Base-by-base conservation (phyloP, 495 filamentous ascomycete species). In the Tuber microsphaerosporum region DNA sequence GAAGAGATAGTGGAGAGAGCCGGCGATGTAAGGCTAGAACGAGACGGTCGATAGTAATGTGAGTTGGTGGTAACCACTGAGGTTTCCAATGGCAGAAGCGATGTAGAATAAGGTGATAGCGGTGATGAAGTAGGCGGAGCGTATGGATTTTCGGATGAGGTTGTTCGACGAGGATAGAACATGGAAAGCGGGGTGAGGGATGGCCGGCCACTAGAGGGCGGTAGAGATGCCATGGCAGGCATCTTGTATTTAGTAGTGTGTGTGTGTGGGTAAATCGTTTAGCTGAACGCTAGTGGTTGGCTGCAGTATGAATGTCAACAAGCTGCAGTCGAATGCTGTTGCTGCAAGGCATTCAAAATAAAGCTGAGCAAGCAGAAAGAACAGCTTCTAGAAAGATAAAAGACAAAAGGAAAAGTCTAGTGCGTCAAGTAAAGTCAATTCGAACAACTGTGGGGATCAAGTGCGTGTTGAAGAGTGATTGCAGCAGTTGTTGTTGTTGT, bases 31-130 rank as follows among this genome's bases (percentile, higher is more conserved):
- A 80, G 46, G 44, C 81, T 71, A 22, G 77, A 77, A 17, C 77
- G 75, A 2, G 81, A 78, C 3, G 81, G 81, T 19, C 81, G 81
- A 26, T 82, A 82, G 72, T 82, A 82, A 71, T 82, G 81, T 31
- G 74, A 75, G 31, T 68, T 69, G 0, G 81, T 69, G 42, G 73
- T 72, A 34, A 71, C 43, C 17, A 75, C 48, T 31, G 56, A 65
- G 10, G 56, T 26, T 65, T 65, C 26, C 56, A 31, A 31, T 68
- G 68, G 61, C 17, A 74, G 78, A 39, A 73, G 65, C 16, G 75
- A 76, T 37, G 80, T 71, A 56, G 76, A 71, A 56, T 74, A 75
- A 9, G 79, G 71, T 5, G 73, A 80, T n/a, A 79, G 51, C 0
- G 79, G 80, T 16, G 80, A 81, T 41, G 79, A 76, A 3, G 56